Evolutionary conservation across 768 basidiomycete species (phyloP).

Genomic region (Rhodotorula babjevae): DNA sequence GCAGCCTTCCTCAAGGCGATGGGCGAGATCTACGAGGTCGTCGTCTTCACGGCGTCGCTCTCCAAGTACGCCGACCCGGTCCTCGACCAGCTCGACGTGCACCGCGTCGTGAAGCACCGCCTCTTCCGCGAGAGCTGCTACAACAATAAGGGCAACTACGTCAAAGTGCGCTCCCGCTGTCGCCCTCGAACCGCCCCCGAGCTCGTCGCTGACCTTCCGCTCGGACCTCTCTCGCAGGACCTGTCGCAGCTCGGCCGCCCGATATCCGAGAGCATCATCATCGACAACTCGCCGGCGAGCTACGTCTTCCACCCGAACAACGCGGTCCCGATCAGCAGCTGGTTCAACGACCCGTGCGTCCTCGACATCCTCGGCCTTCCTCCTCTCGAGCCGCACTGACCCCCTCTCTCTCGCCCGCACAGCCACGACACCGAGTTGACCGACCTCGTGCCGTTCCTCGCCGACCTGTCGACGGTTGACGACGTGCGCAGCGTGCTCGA

Average conservation of each 20-base stretch:
- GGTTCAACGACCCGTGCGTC: slow-evolving; percentile 68
- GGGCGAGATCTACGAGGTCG: slow-evolving; percentile 97
- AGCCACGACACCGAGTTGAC: slow-evolving; percentile 97
- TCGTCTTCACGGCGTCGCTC: slow-evolving; percentile 94
- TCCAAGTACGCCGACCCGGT: slow-evolving; percentile 99
- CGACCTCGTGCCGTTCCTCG: slow-evolving; percentile 87
- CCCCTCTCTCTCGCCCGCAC: slow-evolving; percentile 44
- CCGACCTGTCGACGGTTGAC: slow-evolving; percentile 74
- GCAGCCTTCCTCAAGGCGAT: slow-evolving; percentile 82
- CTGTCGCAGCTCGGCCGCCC: slow-evolving; percentile 93
- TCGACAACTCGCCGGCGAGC: slow-evolving; percentile 97
- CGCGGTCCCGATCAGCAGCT: slow-evolving; percentile 96
- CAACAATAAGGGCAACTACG: slow-evolving; percentile 97
- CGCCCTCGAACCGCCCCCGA: too few relatives aligned
- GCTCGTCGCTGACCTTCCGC: not conserved
- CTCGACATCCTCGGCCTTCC: too few relatives aligned
- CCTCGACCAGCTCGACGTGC: slow-evolving; percentile 88
- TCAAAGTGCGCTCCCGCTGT: slow-evolving; percentile 62
- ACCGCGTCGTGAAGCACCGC: slow-evolving; percentile 86
- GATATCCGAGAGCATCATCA: slow-evolving; percentile 88
- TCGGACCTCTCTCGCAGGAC: slow-evolving; percentile 56
- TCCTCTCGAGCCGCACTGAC: not conserved
- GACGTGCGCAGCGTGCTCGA: slow-evolving; percentile 91
- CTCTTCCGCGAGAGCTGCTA: slow-evolving; percentile 98
- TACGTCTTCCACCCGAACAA: slow-evolving; percentile 99